phyloP scores from a whole-genome alignment of 2,329 filamentous ascomycete species.

The Cytospora schulzeri region DNA sequence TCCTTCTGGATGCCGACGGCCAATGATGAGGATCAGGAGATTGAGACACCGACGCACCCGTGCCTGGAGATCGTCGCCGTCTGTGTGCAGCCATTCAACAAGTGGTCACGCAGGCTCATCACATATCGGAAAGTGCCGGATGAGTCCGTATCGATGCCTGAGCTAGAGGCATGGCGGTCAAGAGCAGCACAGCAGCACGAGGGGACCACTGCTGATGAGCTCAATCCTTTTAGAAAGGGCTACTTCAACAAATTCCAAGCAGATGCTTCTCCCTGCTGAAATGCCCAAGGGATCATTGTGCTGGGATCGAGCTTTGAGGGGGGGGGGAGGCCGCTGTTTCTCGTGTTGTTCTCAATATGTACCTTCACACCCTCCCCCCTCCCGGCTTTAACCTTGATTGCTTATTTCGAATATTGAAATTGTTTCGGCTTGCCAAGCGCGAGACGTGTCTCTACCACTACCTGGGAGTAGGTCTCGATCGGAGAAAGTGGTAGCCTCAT shows the following conservation, averaged over 20 bases:
- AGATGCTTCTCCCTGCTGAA: constrained; percentile 27
- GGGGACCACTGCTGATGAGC: constrained; percentile 58
- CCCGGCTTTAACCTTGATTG: background rate
- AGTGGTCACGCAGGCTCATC: constrained; percentile 87
- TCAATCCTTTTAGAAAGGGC: constrained; percentile 61
- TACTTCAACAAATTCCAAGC: constrained; percentile 60
- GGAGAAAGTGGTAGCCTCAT: background rate
- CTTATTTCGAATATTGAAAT: background rate
- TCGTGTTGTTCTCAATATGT: too few species aligned
- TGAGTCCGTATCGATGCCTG: constrained; percentile 50
- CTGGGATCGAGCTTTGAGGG: background rate
- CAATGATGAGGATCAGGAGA: constrained; percentile 75
- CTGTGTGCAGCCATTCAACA: constrained; percentile 86
- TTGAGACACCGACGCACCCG: constrained; percentile 76
- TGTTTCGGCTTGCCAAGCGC: background rate
- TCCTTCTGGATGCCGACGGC: constrained; percentile 98
- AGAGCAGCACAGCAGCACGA: constrained; percentile 35
- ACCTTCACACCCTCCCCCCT: background rate
- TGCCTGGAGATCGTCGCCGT: constrained; percentile 72
- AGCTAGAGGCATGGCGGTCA: constrained; percentile 40
- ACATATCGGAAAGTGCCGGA: constrained; percentile 77
- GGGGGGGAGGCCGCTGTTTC: too few species aligned
- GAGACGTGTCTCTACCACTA: background rate
- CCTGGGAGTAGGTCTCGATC: background rate
- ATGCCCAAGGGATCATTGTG: background rate